Percentiles rank a stretch among this genome's conserved stretches.
Evolutionary conservation across 345 rosid species (phyloP).

Genomic region (Alliaria petiolata): DNA sequence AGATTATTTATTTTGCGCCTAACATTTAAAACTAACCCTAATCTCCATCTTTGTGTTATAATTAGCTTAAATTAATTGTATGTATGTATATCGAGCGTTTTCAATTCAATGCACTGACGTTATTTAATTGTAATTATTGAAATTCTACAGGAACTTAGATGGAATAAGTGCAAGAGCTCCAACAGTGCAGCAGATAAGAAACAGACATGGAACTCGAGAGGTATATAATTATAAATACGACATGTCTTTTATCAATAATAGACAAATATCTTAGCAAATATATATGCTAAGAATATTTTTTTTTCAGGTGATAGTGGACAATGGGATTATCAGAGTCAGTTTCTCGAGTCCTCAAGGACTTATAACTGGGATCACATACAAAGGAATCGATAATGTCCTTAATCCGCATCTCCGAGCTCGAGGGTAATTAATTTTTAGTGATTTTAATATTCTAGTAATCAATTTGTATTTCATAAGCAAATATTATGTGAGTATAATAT

Average conservation of each 20-base stretch:
- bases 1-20: neutral
- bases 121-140: neutral
- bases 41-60: neutral
- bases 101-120: constrained; percentile 6
- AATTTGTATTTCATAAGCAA: neutral
- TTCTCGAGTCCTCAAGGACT: constrained; percentile 64
- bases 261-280: neutral
- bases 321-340: constrained; percentile 62
- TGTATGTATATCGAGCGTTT: neutral
- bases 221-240: neutral
- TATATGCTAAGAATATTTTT: neutral
- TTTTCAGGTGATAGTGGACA: constrained; percentile 65
- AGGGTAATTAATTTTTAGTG: constrained; percentile 14
- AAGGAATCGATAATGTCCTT: constrained; percentile 62
- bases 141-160: neutral
- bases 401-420: constrained; percentile 29
- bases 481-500: neutral
- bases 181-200: constrained; percentile 13
- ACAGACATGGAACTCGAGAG: constrained; percentile 20
- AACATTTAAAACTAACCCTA: neutral
- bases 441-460: neutral
- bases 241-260: neutral
- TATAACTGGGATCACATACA: constrained; percentile 52
- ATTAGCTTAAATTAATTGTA: neutral
- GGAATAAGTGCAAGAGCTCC: constrained; percentile 18